A percentile compares a stretch with the other conserved stretches of the same genome.
phyloP scores from a whole-genome alignment of 1,139 yeast species.

The Saccharomyces uvarum region DNA sequence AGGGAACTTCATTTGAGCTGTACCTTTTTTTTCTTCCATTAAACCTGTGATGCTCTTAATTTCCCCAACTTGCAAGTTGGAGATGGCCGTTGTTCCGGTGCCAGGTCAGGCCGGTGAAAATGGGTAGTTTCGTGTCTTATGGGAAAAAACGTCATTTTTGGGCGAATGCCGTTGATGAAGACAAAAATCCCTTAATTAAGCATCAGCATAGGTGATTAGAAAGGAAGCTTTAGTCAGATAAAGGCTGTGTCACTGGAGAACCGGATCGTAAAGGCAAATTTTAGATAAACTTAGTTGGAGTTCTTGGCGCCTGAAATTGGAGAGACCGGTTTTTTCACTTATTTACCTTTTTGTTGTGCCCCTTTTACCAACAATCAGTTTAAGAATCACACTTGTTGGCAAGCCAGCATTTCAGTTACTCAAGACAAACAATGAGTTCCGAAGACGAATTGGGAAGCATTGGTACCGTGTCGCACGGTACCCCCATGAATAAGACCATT shows the following conservation, averaged over 20 bases:
- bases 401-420: neutral
- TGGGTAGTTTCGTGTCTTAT: neutral
- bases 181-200: neutral
- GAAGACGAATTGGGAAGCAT: conserved; percentile 7
- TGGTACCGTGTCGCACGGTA: neutral
- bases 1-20: neutral
- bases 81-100: conserved; percentile 1
- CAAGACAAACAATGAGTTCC: neutral
- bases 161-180: neutral
- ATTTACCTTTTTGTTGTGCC: neutral
- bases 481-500: conserved; percentile 12
- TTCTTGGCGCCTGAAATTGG: neutral
- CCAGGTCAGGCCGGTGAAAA: neutral
- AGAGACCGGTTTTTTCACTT: neutral
- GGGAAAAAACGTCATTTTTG: neutral
- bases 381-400: neutral
- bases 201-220: neutral
- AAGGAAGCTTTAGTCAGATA: neutral
- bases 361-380: neutral
- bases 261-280: neutral
- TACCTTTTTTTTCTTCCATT: neutral
- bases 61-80: neutral
- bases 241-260: neutral
- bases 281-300: neutral
- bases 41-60: neutral